Evolutionary conservation across 2,329 filamentous ascomycete species (phyloP).

Genomic region (Claviceps maximensis): DNA sequence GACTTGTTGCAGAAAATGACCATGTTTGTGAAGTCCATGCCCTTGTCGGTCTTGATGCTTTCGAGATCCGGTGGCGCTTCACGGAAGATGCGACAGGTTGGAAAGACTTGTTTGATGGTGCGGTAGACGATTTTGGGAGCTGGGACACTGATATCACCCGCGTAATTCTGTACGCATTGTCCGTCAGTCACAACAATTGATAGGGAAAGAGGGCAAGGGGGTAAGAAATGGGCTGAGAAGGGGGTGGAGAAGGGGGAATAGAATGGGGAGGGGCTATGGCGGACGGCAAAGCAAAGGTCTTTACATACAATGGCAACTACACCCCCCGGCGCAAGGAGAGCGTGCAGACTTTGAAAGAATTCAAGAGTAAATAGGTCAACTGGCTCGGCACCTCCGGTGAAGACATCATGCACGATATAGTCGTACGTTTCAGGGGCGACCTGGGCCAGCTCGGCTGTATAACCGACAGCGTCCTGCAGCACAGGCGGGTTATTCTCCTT

Average conservation of each 20-base stretch:
- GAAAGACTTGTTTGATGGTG: constrained; percentile 73
- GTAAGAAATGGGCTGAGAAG: not conserved
- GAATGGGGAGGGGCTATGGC: not conserved
- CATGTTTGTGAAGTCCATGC: constrained; percentile 81
- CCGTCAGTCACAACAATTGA: constrained; percentile 8
- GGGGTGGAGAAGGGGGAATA: not conserved
- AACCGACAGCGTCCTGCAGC: constrained; percentile 71
- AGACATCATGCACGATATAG: constrained; percentile 96
- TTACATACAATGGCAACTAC: constrained; percentile 71
- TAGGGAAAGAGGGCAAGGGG: not conserved
- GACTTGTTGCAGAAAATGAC: constrained; percentile 82
- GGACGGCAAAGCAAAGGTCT: no score
- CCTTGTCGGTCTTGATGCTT: constrained; percentile 31
- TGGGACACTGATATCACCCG: constrained; percentile 69
- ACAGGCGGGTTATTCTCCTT: constrained; percentile 65
- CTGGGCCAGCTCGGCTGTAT: constrained; percentile 35
- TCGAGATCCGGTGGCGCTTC: constrained; percentile 48
- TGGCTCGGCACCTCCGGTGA: constrained; percentile 90
- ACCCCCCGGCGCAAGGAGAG: constrained; percentile 63
- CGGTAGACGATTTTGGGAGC: constrained; percentile 66
- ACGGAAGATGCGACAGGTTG: constrained; percentile 82
- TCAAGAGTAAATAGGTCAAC: constrained; percentile 75
- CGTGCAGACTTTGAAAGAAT: constrained; percentile 59
- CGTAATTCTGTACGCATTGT: constrained; percentile 59
- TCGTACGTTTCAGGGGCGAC: constrained; percentile 47